These are phyloP conservation scores for Gliomastix tumulicola DNA, from an alignment of 2,329 filamentous ascomycete species.

Conservation along the genomic window DNA sequence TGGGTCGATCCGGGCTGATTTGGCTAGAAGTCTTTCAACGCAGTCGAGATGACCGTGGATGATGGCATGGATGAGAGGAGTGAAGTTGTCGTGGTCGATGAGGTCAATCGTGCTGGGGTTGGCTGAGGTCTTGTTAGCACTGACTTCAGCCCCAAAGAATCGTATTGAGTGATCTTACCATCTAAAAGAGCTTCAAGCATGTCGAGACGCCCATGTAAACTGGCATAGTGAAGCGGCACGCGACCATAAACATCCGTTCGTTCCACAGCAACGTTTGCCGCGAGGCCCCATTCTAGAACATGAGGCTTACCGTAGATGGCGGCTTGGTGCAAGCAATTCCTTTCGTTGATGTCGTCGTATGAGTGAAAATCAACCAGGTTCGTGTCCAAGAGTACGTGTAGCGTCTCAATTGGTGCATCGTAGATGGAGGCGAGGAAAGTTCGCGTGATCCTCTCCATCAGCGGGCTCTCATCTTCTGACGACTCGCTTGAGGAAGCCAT, in stretches of 20 bases:
- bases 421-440: constrained; percentile 88
- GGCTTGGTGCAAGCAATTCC: constrained; percentile 95
- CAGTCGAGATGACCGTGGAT: constrained; percentile 79
- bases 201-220: constrained; percentile 83
- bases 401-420: constrained; percentile 70
- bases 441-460: constrained; percentile 73
- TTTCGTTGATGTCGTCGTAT: constrained; percentile 95
- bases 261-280: constrained; percentile 66
- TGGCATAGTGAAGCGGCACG: constrained; percentile 91
- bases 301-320: constrained; percentile 83
- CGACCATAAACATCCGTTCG: constrained; percentile 89
- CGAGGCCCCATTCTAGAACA: constrained; percentile 71
- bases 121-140: constrained; percentile 28
- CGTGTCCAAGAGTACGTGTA: constrained; percentile 72
- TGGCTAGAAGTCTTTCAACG: constrained; percentile 69
- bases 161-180: constrained; percentile 29
- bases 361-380: constrained; percentile 83
- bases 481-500: constrained; percentile 51
- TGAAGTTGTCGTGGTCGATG: constrained; percentile 96
- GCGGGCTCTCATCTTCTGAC: constrained; percentile 49
- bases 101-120: constrained; percentile 72
- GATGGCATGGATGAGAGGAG: constrained; percentile 89
- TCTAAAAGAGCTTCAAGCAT: constrained; percentile 71
- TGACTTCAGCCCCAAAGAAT: background rate
- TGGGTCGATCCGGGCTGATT: constrained; percentile 79